Base-by-base conservation (phyloP, 148 eudicot genomes). In the Nyssa sinensis region DNA sequence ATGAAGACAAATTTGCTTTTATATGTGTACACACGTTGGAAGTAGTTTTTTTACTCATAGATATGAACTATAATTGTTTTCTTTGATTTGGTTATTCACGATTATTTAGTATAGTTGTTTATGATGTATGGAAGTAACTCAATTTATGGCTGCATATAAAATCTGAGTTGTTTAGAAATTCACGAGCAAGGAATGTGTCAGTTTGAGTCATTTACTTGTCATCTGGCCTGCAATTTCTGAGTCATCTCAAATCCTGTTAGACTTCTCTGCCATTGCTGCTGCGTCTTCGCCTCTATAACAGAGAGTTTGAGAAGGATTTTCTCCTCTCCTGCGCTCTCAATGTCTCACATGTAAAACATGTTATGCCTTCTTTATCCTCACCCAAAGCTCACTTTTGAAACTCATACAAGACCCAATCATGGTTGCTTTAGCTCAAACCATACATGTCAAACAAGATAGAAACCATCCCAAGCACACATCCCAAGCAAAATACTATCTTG, bases 1-100 rank as follows among this genome's bases (percentile, higher is more conserved):
- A 62, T 67, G 81, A 73, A 58, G 67, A 67, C 60, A 74, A 70
- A 39, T 62, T 53, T 79, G 66, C 49, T 63, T 69, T 23, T 61
- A 12, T 65, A 49, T 62, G 77, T 57, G 19, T 24, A 28, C 62
- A 37, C 62, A 27, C 27, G 16, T 49, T 27, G 67, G 39, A 37
- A n/a, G 39, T 59, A 55, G 17, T 59, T 67, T 68, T 35, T 7
- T 62, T 31, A 39, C 30, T 39, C 35, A 25, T 62, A 19, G 19
- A 39, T 19, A 61, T 28, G 67, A 60, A 23, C 0, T 59, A 11
- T 62, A n/a, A n/a, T 1, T 29, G n/a, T 44, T 44, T 31, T 63
- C 1, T 47, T 29, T 23, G 28, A 13, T 19, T 31, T 1, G 16
- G 12, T 49, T 16, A 21, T 31, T 14, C 5, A 25, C 61, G 21